phyloP scores from a whole-genome alignment of 78 protist genomes.

The Pigoraptor vietnamica region DNA sequence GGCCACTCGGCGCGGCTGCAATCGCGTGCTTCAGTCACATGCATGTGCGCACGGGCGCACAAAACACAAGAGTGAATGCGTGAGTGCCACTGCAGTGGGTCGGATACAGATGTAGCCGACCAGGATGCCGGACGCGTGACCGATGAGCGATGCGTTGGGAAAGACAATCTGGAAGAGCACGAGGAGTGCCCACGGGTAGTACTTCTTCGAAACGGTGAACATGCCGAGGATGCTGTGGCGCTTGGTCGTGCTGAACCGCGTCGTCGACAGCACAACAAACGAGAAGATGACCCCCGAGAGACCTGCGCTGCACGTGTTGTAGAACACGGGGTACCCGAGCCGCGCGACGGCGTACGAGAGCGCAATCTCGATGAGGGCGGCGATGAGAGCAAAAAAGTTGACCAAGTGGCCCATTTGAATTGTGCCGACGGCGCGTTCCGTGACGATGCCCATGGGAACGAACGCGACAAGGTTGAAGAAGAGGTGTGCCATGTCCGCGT shows the following conservation, averaged over 20 bases:
- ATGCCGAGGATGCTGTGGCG: not conserved
- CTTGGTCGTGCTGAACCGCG: not conserved
- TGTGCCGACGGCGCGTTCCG: not conserved
- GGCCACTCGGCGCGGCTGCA: too few relatives aligned
- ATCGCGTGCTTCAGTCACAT: not conserved
- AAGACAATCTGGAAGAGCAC: slow-evolving; percentile 1
- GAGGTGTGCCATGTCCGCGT: not conserved
- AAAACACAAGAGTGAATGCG: not conserved
- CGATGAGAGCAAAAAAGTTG: not conserved
- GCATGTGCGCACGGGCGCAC: not conserved
- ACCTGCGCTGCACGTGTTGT: not conserved
- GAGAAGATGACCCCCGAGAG: slow-evolving; percentile 20
- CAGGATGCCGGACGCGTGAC: slow-evolving; percentile 12
- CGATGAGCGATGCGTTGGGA: slow-evolving; percentile 17
- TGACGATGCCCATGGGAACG: not conserved
- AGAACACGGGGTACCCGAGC: not conserved
- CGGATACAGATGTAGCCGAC: slow-evolving; percentile 15
- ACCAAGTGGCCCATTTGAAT: not conserved
- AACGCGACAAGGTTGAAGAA: not conserved
- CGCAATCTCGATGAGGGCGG: not conserved
- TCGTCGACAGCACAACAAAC: not conserved
- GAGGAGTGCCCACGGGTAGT: slow-evolving; percentile 18
- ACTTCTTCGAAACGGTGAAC: not conserved
- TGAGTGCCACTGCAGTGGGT: not conserved
- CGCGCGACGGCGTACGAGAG: not conserved